These are phyloP conservation scores for Tremella mesenterica DNA, from an alignment of 768 basidiomycete genomes.

Conservation along the genomic window DNA sequence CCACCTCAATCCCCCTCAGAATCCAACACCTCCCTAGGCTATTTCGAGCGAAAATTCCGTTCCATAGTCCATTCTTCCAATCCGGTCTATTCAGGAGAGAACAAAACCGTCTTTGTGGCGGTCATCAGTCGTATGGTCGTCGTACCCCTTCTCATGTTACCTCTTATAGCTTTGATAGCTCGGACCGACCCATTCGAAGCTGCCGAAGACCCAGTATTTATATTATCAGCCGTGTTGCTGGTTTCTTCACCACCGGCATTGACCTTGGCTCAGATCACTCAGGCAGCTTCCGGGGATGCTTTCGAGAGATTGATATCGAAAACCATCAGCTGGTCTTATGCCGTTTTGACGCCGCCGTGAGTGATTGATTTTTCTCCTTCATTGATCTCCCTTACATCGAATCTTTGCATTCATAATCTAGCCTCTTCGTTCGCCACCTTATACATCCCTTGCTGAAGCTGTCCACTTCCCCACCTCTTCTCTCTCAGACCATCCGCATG, in stretches of 20 bases:
- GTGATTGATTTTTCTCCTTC: constrained; percentile 6
- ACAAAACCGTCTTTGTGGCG: constrained; percentile 70
- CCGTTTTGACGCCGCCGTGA: constrained; percentile 69
- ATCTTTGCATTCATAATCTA: too few species aligned
- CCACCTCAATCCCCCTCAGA: not conserved
- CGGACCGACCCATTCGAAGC: constrained; percentile 45
- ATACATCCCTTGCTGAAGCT: too few species aligned
- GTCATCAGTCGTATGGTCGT: constrained; percentile 80
- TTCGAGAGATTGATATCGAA: constrained; percentile 85
- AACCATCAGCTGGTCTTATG: constrained; percentile 91
- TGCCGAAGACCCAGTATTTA: constrained; percentile 49
- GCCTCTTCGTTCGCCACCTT: too few species aligned
- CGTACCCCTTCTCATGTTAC: constrained; percentile 68
- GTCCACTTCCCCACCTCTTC: too few species aligned
- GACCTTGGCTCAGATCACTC: constrained; percentile 71
- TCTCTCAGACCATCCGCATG: too few species aligned
- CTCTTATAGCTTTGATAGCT: constrained; percentile 60
- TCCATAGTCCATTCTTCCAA: constrained; percentile 3
- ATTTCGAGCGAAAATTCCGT: constrained; percentile 22
- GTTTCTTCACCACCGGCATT: constrained; percentile 71
- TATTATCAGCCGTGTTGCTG: constrained; percentile 76
- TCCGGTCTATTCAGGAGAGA: constrained; percentile 55
- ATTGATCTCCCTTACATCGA: too few species aligned
- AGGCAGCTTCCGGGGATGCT: constrained; percentile 72
- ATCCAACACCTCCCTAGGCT: constrained; percentile 3